These are phyloP conservation scores for Onygena corvina DNA, from an alignment of 2,329 filamentous ascomycete species.

Conservation along the genomic window DNA sequence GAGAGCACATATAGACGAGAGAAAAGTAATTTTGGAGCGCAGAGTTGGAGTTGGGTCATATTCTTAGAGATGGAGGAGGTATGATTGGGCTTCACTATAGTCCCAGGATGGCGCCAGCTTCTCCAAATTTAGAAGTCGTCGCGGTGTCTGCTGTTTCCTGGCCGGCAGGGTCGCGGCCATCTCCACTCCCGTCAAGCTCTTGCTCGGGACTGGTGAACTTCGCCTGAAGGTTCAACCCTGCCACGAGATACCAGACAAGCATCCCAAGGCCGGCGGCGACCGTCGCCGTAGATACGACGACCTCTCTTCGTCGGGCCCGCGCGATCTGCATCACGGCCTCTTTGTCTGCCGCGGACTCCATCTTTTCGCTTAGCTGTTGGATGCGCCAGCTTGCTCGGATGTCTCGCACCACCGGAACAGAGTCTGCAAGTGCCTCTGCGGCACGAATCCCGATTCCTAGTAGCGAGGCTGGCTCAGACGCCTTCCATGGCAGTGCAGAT, in stretches of 20 bases:
- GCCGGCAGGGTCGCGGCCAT: neutral
- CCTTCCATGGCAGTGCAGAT: constrained; percentile 27
- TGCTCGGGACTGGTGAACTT: neutral
- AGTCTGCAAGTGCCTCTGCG: constrained; percentile 26
- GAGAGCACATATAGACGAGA: neutral
- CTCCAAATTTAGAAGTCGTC: neutral
- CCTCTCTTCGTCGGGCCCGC: constrained; percentile 23
- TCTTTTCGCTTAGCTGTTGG: constrained; percentile 24
- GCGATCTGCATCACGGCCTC: constrained; percentile 19
- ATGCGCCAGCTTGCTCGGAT: constrained; percentile 28
- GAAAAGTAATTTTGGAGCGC: neutral
- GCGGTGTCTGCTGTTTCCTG: constrained; percentile 8
- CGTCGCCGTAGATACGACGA: constrained; percentile 27
- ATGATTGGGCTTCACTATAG: neutral
- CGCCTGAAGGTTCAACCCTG: neutral
- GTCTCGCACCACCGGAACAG: constrained; percentile 28
- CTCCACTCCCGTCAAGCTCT: neutral
- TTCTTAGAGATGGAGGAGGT: no score
- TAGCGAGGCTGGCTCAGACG: constrained; percentile 24
- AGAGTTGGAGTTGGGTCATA: no score
- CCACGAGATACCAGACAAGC: constrained; percentile 28
- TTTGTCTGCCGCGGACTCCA: constrained; percentile 20
- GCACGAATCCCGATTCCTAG: constrained; percentile 26
- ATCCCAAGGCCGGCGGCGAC: constrained; percentile 26
- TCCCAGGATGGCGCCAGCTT: neutral